Evolutionary conservation across 2,329 filamentous ascomycete genomes (phyloP).

Genomic region (Chlorencoelia australis): DNA sequence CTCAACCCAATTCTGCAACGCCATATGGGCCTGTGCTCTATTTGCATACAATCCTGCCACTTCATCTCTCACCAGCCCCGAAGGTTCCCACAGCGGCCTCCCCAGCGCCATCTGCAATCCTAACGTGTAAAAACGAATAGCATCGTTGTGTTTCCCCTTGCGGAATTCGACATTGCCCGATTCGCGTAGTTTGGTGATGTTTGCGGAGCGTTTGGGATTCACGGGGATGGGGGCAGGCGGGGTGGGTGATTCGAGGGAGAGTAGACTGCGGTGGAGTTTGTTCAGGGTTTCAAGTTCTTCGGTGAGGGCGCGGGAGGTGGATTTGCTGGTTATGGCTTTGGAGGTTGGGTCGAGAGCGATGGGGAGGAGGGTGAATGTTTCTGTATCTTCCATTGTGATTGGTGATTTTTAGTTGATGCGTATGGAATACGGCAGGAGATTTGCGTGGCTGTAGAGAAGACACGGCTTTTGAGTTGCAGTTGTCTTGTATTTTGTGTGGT

Average conservation of each 20-base stretch:
- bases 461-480: no score
- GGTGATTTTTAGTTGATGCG: neutral
- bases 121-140: conserved; percentile 72
- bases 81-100: conserved; percentile 81
- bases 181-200: conserved; percentile 86
- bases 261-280: conserved; percentile 63
- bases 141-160: conserved; percentile 64
- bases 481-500: no score
- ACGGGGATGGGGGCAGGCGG: conserved; percentile 84
- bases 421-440: neutral
- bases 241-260: conserved; percentile 52
- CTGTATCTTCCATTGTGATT: conserved; percentile 44
- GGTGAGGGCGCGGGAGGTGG: conserved; percentile 41
- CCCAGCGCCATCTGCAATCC: conserved; percentile 81
- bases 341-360: conserved; percentile 72
- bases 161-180: conserved; percentile 74
- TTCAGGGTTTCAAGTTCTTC: conserved; percentile 68
- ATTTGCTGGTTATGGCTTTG: conserved; percentile 55
- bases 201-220: conserved; percentile 81
- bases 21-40: conserved; percentile 84
- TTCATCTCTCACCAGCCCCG: conserved; percentile 76
- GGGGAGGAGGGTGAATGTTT: conserved; percentile 74
- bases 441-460: neutral
- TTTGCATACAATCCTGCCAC: conserved; percentile 71
- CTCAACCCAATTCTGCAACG: conserved; percentile 70